phyloP scores from a whole-genome alignment of 768 basidiomycete genomes.

The Boletus pseudo-olivaceus region DNA sequence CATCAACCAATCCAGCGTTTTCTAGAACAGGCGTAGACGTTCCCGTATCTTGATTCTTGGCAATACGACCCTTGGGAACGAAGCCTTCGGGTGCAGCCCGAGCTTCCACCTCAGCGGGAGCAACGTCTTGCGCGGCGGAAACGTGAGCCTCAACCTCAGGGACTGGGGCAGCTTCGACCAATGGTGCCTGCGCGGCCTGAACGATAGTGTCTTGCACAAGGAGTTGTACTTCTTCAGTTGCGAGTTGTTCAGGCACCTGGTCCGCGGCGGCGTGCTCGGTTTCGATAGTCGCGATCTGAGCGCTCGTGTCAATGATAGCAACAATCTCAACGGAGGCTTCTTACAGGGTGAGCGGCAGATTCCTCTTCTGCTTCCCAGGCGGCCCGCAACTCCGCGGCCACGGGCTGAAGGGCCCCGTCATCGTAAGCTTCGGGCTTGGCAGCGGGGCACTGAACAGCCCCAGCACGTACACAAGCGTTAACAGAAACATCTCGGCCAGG shows the following conservation, averaged over 20 bases:
- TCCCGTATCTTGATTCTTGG: background rate
- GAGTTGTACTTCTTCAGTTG: background rate
- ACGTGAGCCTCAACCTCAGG: background rate
- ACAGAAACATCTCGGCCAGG: constrained; percentile 5
- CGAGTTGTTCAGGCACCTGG: background rate
- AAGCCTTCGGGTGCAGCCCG: background rate
- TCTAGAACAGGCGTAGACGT: background rate
- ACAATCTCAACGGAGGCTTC: background rate
- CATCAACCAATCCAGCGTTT: background rate
- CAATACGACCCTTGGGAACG: background rate
- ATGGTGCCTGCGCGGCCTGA: background rate
- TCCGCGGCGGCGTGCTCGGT: constrained; percentile 7
- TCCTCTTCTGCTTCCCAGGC: background rate
- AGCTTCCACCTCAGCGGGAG: constrained; percentile 1
- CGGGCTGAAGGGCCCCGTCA: background rate
- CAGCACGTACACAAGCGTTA: background rate
- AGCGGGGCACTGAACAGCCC: background rate
- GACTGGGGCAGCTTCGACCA: background rate
- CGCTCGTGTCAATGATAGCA: background rate
- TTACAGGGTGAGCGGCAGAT: background rate
- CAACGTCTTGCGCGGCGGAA: background rate
- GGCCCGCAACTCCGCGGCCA: constrained; percentile 6
- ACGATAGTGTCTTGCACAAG: background rate
- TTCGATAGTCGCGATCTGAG: background rate
- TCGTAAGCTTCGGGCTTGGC: background rate